Evolutionary conservation across 306 rosid species (phyloP).

Genomic region (Sicyos edulis): DNA sequence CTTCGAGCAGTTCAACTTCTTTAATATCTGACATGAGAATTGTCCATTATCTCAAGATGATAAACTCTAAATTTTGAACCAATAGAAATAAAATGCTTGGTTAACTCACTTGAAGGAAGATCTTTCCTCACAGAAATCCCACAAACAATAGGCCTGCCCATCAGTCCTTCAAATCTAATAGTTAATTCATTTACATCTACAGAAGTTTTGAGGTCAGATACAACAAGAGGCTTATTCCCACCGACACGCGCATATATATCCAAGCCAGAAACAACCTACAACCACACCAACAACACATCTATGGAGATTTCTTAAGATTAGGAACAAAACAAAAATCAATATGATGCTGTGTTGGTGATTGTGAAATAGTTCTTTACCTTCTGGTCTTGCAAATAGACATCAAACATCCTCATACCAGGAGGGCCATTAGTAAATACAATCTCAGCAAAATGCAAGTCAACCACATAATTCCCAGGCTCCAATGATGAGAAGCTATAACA

Average conservation of each 20-base stretch:
- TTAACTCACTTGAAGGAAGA: constrained; percentile 35
- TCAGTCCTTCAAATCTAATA: constrained; percentile 26
- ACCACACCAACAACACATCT: constrained; percentile 6
- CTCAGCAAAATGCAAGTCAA: constrained; percentile 31
- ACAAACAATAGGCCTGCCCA: constrained; percentile 27
- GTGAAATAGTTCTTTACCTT: constrained; percentile 18
- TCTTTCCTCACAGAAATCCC: constrained; percentile 27
- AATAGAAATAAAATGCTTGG: background rate
- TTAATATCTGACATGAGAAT: constrained; percentile 23
- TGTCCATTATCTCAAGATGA: background rate
- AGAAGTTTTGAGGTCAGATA: constrained; percentile 22
- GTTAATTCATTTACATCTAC: constrained; percentile 21
- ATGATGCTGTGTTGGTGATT: background rate
- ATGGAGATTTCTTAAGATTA: constrained; percentile 6
- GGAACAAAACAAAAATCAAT: background rate
- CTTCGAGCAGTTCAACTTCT: constrained; percentile 33
- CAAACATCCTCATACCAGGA: constrained; percentile 26
- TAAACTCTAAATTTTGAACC: background rate
- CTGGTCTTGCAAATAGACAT: constrained; percentile 27
- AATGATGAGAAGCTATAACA: constrained; percentile 19
- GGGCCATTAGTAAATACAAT: constrained; percentile 29
- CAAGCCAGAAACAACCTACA: constrained; percentile 29
- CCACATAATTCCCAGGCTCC: constrained; percentile 25
- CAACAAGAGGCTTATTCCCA: constrained; percentile 24
- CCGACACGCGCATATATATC: constrained; percentile 31